Conservation (phyloP, 306 rosid genomes). For the Prunus campanulata region DNA sequence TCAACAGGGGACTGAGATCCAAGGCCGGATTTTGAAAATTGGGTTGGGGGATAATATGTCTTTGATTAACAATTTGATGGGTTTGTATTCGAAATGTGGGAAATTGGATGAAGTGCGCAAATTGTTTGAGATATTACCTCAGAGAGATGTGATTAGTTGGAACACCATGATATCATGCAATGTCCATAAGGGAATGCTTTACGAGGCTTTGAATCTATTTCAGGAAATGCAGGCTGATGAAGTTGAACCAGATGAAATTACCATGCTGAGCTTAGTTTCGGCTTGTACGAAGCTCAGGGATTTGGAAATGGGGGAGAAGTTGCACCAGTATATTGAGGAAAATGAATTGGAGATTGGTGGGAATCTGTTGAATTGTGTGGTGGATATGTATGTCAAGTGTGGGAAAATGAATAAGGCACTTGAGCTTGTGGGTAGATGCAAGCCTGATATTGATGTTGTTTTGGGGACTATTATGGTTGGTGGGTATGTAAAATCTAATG, state of each 20-base stretch:
- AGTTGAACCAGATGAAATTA: slow-evolving; percentile 20
- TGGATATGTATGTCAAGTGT: slow-evolving; percentile 33
- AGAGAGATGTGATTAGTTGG: slow-evolving; percentile 29
- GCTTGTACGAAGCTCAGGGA: slow-evolving; percentile 26
- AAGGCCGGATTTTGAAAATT: slow-evolving; percentile 18
- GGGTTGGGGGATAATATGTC: slow-evolving; percentile 26
- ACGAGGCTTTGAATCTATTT: slow-evolving; percentile 25
- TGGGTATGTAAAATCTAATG: slow-evolving; percentile 23
- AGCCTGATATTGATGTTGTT: slow-evolving; percentile 14
- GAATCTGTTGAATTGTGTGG: slow-evolving; percentile 28
- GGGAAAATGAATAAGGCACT: slow-evolving; percentile 32
- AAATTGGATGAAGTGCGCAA: slow-evolving; percentile 4
- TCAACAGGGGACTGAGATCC: slow-evolving; percentile 20
- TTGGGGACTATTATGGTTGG: slow-evolving; percentile 27
- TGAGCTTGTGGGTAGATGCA: slow-evolving; percentile 7
- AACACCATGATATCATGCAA: slow-evolving; percentile 34
- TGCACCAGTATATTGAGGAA: slow-evolving; percentile 13
- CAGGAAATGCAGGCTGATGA: slow-evolving; percentile 14
- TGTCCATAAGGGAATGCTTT: slow-evolving; percentile 24
- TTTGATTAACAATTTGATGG: slow-evolving; percentile 29
- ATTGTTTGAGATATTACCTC: slow-evolving; percentile 23
- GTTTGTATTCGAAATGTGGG: slow-evolving; percentile 16
- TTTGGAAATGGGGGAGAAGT: slow-evolving; percentile 27
- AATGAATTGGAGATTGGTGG: slow-evolving; percentile 19
- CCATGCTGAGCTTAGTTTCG: slow-evolving; percentile 30